Evolutionary conservation across 306 rosid species (phyloP).

Genomic region (Oemleria cerasiformis): DNA sequence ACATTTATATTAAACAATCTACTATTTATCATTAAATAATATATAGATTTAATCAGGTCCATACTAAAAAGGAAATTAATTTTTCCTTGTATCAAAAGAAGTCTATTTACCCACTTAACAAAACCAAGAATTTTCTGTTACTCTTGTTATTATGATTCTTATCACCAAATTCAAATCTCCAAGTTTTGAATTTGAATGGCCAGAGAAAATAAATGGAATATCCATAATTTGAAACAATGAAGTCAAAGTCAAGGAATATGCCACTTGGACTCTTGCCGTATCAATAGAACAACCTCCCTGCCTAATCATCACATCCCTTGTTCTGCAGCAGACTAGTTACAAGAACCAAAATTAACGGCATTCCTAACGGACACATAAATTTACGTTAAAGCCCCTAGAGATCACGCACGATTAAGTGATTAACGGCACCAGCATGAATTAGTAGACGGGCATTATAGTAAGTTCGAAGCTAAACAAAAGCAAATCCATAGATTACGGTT

Average conservation of each 20-base stretch:
- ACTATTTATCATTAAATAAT: too few species aligned
- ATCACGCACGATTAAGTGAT: neutral
- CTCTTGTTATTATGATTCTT: too few species aligned
- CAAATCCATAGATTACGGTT: neutral
- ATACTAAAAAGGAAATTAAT: neutral
- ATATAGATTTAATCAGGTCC: too few species aligned
- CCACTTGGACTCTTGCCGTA: conserved; percentile 11
- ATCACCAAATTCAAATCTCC: too few species aligned
- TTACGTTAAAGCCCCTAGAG: neutral
- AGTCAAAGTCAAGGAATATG: neutral
- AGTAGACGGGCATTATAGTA: neutral
- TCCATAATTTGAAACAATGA: neutral
- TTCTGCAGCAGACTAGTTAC: neutral
- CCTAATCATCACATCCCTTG: neutral
- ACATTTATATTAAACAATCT: too few species aligned
- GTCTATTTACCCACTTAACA: neutral
- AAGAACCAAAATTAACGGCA: neutral
- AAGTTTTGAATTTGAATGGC: too few species aligned
- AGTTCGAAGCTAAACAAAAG: neutral
- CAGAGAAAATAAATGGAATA: too few species aligned
- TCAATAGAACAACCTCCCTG: neutral
- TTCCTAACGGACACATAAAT: neutral
- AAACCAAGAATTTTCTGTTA: neutral
- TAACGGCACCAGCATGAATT: too few species aligned
- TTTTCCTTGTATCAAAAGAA: neutral